These are phyloP conservation scores for Yueomyces sinensis DNA, from an alignment of 805 yeast species.

Conservation along the genomic window DNA sequence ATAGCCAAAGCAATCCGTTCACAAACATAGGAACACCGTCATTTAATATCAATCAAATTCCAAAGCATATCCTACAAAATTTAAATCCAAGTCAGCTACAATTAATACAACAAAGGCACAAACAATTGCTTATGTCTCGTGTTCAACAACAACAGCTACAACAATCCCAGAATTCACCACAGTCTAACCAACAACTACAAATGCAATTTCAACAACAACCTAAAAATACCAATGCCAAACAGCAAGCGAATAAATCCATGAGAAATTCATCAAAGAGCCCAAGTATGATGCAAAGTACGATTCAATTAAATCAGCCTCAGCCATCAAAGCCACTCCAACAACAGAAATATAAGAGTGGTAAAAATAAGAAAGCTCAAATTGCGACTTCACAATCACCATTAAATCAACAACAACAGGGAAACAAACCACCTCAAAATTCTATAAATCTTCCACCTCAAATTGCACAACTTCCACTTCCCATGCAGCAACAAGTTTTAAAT, in stretches of 20 bases:
- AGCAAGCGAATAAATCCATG: background rate
- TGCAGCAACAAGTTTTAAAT: slow-evolving; percentile 21
- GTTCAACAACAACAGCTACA: slow-evolving; percentile 16
- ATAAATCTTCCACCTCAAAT: slow-evolving; percentile 23
- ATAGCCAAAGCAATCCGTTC: slow-evolving; percentile 5
- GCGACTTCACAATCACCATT: background rate
- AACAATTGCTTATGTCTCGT: slow-evolving; percentile 18
- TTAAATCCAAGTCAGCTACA: slow-evolving; percentile 21
- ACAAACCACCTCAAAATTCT: background rate
- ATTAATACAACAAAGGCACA: slow-evolving; percentile 24
- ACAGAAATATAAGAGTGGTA: too few relatives aligned
- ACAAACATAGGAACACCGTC: slow-evolving; percentile 24
- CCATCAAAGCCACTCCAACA: slow-evolving; percentile 1
- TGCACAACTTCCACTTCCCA: slow-evolving; percentile 21
- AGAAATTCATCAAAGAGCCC: background rate
- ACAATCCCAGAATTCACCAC: slow-evolving; percentile 3
- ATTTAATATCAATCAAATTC: slow-evolving; percentile 22
- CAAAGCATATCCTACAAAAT: slow-evolving; percentile 20
- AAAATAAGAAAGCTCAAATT: too few relatives aligned
- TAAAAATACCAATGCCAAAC: background rate
- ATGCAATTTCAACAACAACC: slow-evolving; percentile 2
- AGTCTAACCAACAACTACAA: slow-evolving; percentile 4
- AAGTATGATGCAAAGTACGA: background rate
- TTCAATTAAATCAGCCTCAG: background rate
- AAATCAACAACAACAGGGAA: slow-evolving; percentile 1